Base-by-base conservation (phyloP, 2,329 filamentous ascomycete genomes). In the Fusarium annulatum region DNA sequence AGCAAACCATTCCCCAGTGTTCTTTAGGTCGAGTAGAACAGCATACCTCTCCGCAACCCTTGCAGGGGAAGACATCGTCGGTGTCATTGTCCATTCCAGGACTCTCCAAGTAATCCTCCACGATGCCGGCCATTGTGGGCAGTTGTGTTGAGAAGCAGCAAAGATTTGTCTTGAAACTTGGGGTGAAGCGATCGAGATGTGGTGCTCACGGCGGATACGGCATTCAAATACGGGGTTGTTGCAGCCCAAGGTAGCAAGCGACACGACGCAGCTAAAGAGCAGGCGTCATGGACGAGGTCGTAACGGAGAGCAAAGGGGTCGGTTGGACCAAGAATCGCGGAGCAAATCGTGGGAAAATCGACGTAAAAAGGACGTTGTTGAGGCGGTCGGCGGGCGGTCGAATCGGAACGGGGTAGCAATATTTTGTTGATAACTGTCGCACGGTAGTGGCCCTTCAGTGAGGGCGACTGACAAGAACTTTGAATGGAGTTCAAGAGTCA, bases 1-100 rank as follows among this genome's bases (percentile, higher is more conserved):
- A 77, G 76, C 61, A 67, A 69, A 72, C 45, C 33, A 61, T 33
- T 49, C 33, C 30, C 39, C 45, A 55, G n/a, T 26, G 34, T 42
- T 36, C 28, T 19, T 9, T 23, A 38, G 46, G 21, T 23, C 21
- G 59, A 67, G 38, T 36, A 51, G 49, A 64, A 49, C 46, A 67
- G 23, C 87, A 79, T 87, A 97, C 94, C 88, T 97, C 94, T 85
- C 94, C 94, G 84, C 95, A 97, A 67, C 94, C 94, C 86, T 97
- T 97, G 87, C 95, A 97, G 70, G 94, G 94, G 80, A 94, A 97
- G 74, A 93, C 88, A 81, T 97, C 95, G 78, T 97, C 94, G 73
- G 88, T 88, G 70, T 97, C 94, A 72, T 89, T 88, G 69, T 97
- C 94, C 86, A 93, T 87, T 19, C 66, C 67, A 60, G 90, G 88